A percentile compares a stretch with the other conserved stretches of the same genome.
Evolutionary conservation across 805 yeast genomes (phyloP).

Genomic region (Saccharomycopsis amapae): DNA sequence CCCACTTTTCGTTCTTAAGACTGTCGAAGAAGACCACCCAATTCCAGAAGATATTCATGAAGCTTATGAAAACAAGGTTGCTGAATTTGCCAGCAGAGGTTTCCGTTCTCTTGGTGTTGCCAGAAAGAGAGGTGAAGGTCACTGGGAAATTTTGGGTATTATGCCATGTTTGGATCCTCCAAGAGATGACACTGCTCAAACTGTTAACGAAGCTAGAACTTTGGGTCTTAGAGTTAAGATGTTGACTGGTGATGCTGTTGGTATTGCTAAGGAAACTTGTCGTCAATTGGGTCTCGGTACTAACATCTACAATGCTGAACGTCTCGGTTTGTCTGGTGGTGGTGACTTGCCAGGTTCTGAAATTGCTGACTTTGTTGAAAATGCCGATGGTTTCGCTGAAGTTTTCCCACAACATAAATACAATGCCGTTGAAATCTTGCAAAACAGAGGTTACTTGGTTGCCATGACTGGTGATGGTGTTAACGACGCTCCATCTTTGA

Average conservation of each 20-base stretch:
- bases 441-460: constrained; percentile 92
- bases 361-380: constrained; percentile 94
- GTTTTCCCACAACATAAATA: constrained; percentile 98
- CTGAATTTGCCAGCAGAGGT: constrained; percentile 97
- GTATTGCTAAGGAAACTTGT: constrained; percentile 97
- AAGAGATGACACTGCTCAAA: constrained; percentile 95
- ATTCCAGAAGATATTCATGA: constrained; percentile 89
- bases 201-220: constrained; percentile 83
- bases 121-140: constrained; percentile 96
- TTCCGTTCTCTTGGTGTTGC: constrained; percentile 98
- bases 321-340: constrained; percentile 93
- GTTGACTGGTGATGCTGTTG: constrained; percentile 99
- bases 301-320: constrained; percentile 93
- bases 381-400: constrained; percentile 97
- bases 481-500: constrained; percentile 94
- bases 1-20: constrained; percentile 91
- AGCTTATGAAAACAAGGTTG: constrained; percentile 94
- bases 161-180: constrained; percentile 99
- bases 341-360: constrained; percentile 97
- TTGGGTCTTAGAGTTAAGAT: constrained; percentile 94
- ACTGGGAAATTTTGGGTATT: constrained; percentile 96
- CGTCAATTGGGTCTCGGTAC: constrained; percentile 96
- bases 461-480: constrained; percentile 99
- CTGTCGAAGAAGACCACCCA: constrained; percentile 96
- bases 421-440: constrained; percentile 91